Conservation (phyloP, 495 filamentous ascomycete genomes). For the Penicillium waksmanii region DNA sequence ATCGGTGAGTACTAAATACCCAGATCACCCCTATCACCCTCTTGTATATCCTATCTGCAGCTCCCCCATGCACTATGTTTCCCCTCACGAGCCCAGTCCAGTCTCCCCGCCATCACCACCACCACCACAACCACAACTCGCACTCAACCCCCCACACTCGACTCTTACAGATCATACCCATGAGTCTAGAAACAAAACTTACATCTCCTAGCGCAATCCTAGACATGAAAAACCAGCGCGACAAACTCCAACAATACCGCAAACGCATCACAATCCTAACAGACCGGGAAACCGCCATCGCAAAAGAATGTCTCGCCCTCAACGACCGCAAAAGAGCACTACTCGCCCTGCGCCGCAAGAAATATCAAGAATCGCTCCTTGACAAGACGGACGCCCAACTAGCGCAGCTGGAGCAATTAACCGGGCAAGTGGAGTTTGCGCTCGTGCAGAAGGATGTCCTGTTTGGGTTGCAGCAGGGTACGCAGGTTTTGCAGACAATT, state of each 20-base stretch:
- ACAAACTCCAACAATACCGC: conserved; percentile 94
- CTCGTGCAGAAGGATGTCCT: conserved; percentile 94
- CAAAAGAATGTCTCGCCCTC: conserved; percentile 73
- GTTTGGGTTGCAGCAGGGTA: conserved; percentile 91
- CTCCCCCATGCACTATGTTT: conserved; percentile 2
- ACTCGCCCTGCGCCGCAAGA: conserved; percentile 89
- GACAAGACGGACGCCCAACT: conserved; percentile 90
- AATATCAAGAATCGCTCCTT: conserved; percentile 93
- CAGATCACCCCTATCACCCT: neutral
- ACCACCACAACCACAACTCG: neutral
- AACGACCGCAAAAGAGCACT: conserved; percentile 81
- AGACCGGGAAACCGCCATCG: conserved; percentile 77
- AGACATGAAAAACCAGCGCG: conserved; percentile 95
- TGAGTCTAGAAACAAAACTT: too few relatives aligned
- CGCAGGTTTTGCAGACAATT: conserved; percentile 84
- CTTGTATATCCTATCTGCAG: neutral
- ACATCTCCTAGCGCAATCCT: conserved; percentile 73
- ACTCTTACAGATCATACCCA: too few relatives aligned
- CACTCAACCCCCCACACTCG: neutral
- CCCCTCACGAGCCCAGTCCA: conserved; percentile 26
- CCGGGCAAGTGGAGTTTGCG: conserved; percentile 86
- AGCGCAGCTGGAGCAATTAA: conserved; percentile 82
- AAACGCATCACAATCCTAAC: conserved; percentile 84
- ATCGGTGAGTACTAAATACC: conserved; percentile 52
- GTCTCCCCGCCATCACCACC: conserved; percentile 13